Evolutionary conservation across 2,329 filamentous ascomycete species (phyloP), one percentile per base, ranked within the genome.

Genomic region (Xylariaceae sp.): DNA sequence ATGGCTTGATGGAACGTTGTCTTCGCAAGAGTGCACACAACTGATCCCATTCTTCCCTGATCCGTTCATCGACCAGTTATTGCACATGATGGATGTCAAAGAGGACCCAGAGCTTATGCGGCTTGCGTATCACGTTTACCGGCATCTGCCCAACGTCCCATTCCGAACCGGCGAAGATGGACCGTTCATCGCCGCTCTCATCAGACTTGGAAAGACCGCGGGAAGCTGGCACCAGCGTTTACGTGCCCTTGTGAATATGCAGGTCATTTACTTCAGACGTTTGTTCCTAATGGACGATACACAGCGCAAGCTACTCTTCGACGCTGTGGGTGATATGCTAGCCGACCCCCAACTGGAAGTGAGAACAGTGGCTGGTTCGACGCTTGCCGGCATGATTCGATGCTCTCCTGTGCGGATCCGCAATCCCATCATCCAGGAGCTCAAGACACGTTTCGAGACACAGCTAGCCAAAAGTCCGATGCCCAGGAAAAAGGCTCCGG

Each of bases 61-160:
- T 33, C 78, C 87, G 0, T 92, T 97, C 64, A 94, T 95, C 67
- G 89, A 94, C 61, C 89, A 96, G 66, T 81, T 99, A 12, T 75
- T 99, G 45, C 91, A 99, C 74, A 99, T 99, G 94, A 99, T 99
- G 92, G 94, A 99, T 64, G 90, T 99, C 67, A 97, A 97, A 68
- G 94, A 99, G 68, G 94, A 99, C 62, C 90, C 90, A 0, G 95
- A 99, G 68, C 79, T 99, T 2, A 95, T 96, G 76, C 86, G 88
- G 10, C 79, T 96, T 9, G 92, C 94, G 0, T 99, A 97, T 66
- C 90, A 96, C 64, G 94, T 99, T 39, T 99, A 97, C 75, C 87
- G 92, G 6, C 92, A 99, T 64, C 75, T 99, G 14, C 90, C 94
- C 12, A 99, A 99, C 67, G 90, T 99, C 49, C 91, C 94, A 0